Evolutionary conservation across 1,139 yeast genomes (phyloP).

Genomic region (Blastobotrys malaysiensis): DNA sequence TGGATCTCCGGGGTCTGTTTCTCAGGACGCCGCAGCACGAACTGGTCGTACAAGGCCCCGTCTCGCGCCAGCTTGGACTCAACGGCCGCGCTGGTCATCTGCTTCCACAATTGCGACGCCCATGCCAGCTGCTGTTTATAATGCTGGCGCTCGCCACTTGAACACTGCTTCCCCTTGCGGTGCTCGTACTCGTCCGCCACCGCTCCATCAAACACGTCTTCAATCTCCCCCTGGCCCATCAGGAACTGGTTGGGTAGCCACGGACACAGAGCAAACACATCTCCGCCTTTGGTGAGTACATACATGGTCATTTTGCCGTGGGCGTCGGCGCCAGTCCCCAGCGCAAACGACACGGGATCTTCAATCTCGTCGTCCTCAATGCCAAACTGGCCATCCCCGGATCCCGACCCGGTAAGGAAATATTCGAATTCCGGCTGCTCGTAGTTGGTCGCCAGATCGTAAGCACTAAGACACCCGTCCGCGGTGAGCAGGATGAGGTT

Average conservation of each 20-base stretch:
- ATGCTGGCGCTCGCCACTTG: constrained; percentile 13
- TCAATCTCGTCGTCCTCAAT: constrained; percentile 14
- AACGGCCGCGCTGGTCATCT: constrained; percentile 18
- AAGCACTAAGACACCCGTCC: constrained; percentile 36
- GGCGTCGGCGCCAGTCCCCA: constrained; percentile 41
- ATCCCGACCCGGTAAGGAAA: not conserved
- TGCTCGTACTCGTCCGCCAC: constrained; percentile 28
- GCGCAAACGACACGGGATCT: constrained; percentile 40
- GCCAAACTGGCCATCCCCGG: constrained; percentile 2
- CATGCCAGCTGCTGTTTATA: constrained; percentile 26
- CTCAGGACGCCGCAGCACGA: constrained; percentile 23
- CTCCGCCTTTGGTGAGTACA: constrained; percentile 48
- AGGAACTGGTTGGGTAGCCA: constrained; percentile 44
- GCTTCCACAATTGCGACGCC: constrained; percentile 27
- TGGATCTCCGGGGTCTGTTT: constrained; percentile 29
- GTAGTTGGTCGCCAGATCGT: constrained; percentile 32
- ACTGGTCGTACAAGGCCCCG: constrained; percentile 19
- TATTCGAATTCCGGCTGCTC: constrained; percentile 24
- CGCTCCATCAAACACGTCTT: constrained; percentile 41
- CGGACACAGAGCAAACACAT: constrained; percentile 51
- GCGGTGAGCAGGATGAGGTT: constrained; percentile 37
- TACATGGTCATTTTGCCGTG: constrained; percentile 44
- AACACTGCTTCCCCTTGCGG: constrained; percentile 10
- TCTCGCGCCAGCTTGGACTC: constrained; percentile 19
- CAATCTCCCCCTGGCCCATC: constrained; percentile 34